Evolutionary conservation across 768 basidiomycete genomes (phyloP).

Genomic region (Termitomyces sp.): DNA sequence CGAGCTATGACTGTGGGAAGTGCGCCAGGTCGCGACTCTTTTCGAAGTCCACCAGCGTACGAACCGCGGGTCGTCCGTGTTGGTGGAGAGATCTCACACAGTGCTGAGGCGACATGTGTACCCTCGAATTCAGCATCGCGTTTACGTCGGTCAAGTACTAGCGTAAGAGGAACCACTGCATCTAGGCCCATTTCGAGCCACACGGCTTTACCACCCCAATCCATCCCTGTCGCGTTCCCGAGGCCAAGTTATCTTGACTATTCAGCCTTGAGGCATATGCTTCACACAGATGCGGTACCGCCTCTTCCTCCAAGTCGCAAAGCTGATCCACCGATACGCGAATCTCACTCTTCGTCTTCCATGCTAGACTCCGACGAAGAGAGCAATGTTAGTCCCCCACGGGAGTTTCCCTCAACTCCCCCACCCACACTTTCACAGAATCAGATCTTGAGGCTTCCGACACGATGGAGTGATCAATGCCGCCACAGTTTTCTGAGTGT

Average conservation of each 20-base stretch:
- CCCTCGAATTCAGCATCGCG: conserved; percentile 40
- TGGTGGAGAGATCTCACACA: conserved; percentile 31
- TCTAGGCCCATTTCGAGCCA: conserved; percentile 25
- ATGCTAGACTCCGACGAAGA: conserved; percentile 66
- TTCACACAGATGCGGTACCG: conserved; percentile 50
- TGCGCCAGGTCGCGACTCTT: conserved; percentile 26
- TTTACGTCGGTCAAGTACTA: conserved; percentile 38
- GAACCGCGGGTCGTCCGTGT: conserved; percentile 72
- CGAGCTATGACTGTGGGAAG: conserved; percentile 37
- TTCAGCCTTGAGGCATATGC: conserved; percentile 65
- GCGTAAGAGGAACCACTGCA: conserved; percentile 21
- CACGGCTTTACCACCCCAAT: conserved; percentile 25
- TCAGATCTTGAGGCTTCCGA: conserved; percentile 55
- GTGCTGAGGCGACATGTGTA: conserved; percentile 38
- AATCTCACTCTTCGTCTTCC: conserved; percentile 18
- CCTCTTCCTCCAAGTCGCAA: conserved; percentile 34
- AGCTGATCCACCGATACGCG: conserved; percentile 20
- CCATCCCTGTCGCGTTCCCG: conserved; percentile 40
- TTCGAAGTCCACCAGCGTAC: conserved; percentile 31
- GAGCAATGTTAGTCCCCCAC: conserved; percentile 45
- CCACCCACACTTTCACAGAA: conserved; percentile 27
- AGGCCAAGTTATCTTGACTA: conserved; percentile 75
- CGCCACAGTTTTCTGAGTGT: conserved; percentile 56
- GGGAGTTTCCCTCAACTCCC: conserved; percentile 28
- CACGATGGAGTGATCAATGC: conserved; percentile 73